A percentile compares a stretch with the other conserved stretches of the same genome.
These are phyloP conservation scores for Kalaharituber pfeilii DNA, from an alignment of 2,329 filamentous ascomycete genomes.

Conservation along the genomic window DNA sequence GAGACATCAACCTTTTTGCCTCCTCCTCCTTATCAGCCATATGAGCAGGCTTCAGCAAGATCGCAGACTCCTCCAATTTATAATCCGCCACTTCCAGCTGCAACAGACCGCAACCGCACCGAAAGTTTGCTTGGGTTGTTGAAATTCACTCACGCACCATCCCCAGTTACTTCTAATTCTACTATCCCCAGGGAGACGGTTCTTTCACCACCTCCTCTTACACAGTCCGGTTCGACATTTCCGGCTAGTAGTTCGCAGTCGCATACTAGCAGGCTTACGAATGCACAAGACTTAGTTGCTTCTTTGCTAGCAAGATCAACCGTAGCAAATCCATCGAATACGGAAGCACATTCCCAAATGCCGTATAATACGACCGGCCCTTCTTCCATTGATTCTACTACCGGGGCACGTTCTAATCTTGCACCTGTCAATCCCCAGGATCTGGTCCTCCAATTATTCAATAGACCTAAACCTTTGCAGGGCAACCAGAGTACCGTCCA, in stretches of 20 bases:
- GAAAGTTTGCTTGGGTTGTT: slow-evolving; percentile 42
- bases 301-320: slow-evolving; percentile 27
- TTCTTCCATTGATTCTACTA: slow-evolving; percentile 8
- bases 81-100: slow-evolving; percentile 2
- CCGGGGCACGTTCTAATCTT: slow-evolving; percentile 26
- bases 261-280: slow-evolving; percentile 29
- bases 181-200: slow-evolving; percentile 17
- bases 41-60: background rate
- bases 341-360: background rate
- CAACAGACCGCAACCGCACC: slow-evolving; percentile 31
- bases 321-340: slow-evolving; percentile 3
- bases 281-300: slow-evolving; percentile 41
- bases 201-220: slow-evolving; percentile 14
- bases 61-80: background rate
- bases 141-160: slow-evolving; percentile 33
- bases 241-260: slow-evolving; percentile 19
- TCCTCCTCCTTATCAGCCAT: background rate
- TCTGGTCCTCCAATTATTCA: slow-evolving; percentile 70
- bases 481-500: slow-evolving; percentile 10
- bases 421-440: slow-evolving; percentile 52
- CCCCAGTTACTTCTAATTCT: slow-evolving; percentile 10
- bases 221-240: slow-evolving; percentile 19
- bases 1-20: background rate
- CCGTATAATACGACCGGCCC: background rate
- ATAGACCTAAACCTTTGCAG: slow-evolving; percentile 41